Conservation (phyloP, 2,329 filamentous ascomycete genomes). For the Epichloe brachyelytri region DNA sequence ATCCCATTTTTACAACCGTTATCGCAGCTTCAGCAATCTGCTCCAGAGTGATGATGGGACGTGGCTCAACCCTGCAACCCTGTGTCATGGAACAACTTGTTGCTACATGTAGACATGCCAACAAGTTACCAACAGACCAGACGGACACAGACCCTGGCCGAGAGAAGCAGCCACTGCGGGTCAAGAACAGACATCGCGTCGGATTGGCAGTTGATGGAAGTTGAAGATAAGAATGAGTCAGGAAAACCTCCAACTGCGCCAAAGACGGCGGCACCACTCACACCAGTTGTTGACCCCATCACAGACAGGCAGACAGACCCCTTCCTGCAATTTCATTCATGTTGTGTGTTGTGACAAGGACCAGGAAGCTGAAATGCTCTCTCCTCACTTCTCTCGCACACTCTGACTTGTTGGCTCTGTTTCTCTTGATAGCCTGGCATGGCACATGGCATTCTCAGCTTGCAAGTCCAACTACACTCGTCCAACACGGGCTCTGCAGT, state of each 20-base stretch:
- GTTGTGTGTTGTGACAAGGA: neutral
- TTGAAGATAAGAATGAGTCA: slow-evolving; percentile 2
- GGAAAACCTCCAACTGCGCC: neutral
- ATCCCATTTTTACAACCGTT: neutral
- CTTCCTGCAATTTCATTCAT: neutral
- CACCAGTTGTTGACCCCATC: neutral
- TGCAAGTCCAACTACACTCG: neutral
- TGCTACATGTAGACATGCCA: too few relatives aligned
- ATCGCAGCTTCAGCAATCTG: neutral
- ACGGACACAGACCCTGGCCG: neutral
- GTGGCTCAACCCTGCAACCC: too few relatives aligned
- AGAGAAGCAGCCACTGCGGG: neutral
- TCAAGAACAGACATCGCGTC: neutral
- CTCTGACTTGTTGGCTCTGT: neutral
- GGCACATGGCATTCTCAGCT: neutral
- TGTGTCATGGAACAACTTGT: too few relatives aligned
- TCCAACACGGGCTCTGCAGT: neutral
- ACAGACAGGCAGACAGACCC: neutral
- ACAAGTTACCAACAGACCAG: neutral
- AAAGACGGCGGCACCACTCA: neutral
- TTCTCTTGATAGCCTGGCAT: neutral
- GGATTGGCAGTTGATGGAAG: neutral
- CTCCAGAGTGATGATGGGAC: neutral
- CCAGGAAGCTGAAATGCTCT: neutral
- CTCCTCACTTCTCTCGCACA: neutral